Evolutionary conservation across 1,139 yeast species (phyloP).

Genomic region (Geotrichum macrosporum): DNA sequence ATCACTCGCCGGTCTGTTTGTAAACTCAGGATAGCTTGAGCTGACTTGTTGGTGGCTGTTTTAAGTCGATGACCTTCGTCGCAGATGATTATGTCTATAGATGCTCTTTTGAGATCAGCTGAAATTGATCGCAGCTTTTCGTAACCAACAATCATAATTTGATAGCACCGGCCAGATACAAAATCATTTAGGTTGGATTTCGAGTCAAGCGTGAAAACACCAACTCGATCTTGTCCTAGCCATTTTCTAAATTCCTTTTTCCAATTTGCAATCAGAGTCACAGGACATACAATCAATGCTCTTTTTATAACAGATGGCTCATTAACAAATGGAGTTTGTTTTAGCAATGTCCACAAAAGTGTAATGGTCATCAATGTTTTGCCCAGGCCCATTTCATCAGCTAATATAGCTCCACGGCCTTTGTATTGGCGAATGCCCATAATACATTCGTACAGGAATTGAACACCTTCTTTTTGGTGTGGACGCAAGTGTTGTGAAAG

Average conservation of each 20-base stretch:
- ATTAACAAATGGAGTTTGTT: constrained; percentile 58
- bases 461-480: constrained; percentile 82
- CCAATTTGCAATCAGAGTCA: constrained; percentile 86
- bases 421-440: constrained; percentile 55
- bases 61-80: constrained; percentile 94
- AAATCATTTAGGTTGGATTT: constrained; percentile 60
- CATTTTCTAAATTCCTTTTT: constrained; percentile 81
- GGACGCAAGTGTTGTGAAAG: constrained; percentile 58
- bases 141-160: constrained; percentile 80
- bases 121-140: constrained; percentile 64
- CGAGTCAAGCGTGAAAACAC: constrained; percentile 37
- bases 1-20: constrained; percentile 57
- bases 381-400: constrained; percentile 98
- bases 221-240: constrained; percentile 64
- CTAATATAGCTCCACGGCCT: constrained; percentile 77
- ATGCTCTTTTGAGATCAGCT: constrained; percentile 48
- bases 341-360: constrained; percentile 74
- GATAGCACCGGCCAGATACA: constrained; percentile 66
- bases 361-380: constrained; percentile 85
- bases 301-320: constrained; percentile 48
- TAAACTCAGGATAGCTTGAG: constrained; percentile 56
- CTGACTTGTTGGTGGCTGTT: constrained; percentile 55
- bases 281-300: constrained; percentile 84
- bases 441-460: constrained; percentile 74
- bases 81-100: constrained; percentile 74